Base-by-base conservation (phyloP, 805 yeast species). In the Myxozyma geophila region DNA sequence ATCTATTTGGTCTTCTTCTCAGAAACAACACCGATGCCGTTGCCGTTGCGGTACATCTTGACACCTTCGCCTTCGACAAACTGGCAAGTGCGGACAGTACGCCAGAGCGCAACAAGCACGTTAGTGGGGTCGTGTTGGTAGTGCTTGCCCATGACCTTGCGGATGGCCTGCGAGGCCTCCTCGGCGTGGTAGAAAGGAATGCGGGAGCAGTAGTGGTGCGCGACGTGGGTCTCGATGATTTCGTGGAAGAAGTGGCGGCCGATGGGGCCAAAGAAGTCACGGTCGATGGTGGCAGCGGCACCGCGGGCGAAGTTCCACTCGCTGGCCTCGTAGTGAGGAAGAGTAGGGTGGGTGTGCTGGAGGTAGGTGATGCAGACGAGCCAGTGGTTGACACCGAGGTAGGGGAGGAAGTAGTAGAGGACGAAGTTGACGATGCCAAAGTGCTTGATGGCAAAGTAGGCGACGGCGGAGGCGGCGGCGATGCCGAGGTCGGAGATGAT, bases 151-250 rank as follows among this genome's bases (percentile, higher is more conserved):
- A 90, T 87, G 65, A 88, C 93, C 76, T 86, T 85, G 79, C 86
- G 85, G 77, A 90, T 87, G 59, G 89, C 93, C 66, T 79, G 90
- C 64, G 90, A 82, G 54, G 77, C 77, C 53, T 70, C 72, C 46
- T 64, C 70, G 54, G 69, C 96, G 71, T 89, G 87, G 82, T 90
- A 90, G 80, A 90, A 90, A 54, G 96, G 96, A 70, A 90, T 89
- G 76, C 96, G 81, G 10, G 92, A 87, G 67, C 84, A 86, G 76
- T 83, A 90, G 78, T 90, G 96, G 79, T 90, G 96, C 72, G 88
- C 82, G 59, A 90, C 96, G 75, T 90, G 96, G 58, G 96, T 90
- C 79, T 90, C 96, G 73, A 90, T 89, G 73, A 90, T 90, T 75
- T 89, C 96, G 77, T 90, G 96, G 85, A 90, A 87, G 72, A 88